Evolutionary conservation across 106 monocot genomes (phyloP).

Genomic region (Dioscorea zingiberensis): DNA sequence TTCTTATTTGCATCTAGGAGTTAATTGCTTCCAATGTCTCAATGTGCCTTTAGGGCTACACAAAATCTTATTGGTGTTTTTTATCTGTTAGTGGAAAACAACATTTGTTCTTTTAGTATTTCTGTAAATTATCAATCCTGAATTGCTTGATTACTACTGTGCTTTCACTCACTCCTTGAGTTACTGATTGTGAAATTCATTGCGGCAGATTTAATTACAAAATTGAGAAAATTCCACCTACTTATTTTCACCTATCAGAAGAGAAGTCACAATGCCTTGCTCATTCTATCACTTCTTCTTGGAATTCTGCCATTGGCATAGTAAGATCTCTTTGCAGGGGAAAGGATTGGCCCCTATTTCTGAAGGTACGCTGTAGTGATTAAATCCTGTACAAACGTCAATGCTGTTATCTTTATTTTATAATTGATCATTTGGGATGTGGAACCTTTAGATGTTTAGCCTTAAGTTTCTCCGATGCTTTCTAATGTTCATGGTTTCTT

Average conservation of each 20-base stretch:
- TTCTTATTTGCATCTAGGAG: too few relatives aligned
- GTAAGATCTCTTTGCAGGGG: conserved; percentile 84
- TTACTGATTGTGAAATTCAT: too few relatives aligned
- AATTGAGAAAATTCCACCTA: conserved; percentile 72
- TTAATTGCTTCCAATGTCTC: too few relatives aligned
- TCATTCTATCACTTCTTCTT: conserved; percentile 46
- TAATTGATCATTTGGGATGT: too few relatives aligned
- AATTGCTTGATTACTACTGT: neutral
- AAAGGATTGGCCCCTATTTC: conserved; percentile 68
- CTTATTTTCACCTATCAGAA: conserved; percentile 63
- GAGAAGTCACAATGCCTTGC: conserved; percentile 43
- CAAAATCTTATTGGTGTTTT: too few relatives aligned
- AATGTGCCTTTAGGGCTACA: too few relatives aligned
- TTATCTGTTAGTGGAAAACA: too few relatives aligned
- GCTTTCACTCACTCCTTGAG: too few relatives aligned
- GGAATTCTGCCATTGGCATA: conserved; percentile 61
- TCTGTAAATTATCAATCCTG: neutral
- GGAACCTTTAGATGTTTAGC: neutral
- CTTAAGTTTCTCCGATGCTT: neutral
- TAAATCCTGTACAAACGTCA: too few relatives aligned
- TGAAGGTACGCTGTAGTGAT: conserved; percentile 32
- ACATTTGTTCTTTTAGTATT: neutral
- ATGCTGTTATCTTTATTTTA: too few relatives aligned
- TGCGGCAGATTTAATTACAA: conserved; percentile 58
- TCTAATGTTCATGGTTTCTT: neutral